Evolutionary conservation across 495 filamentous ascomycete genomes (phyloP).

Genomic region (Aspergillus cavernicola): DNA sequence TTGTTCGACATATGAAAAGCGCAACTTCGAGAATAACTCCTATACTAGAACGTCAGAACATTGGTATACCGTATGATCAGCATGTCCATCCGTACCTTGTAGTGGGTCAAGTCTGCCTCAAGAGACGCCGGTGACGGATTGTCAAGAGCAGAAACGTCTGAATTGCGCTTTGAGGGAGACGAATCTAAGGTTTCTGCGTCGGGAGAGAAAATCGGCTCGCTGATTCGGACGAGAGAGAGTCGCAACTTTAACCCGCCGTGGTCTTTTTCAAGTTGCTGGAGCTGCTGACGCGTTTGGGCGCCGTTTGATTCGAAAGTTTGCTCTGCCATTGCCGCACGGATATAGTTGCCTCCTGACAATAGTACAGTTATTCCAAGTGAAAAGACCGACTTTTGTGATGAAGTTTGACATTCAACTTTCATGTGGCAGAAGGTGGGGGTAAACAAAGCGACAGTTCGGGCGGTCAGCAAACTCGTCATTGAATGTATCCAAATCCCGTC

Average conservation of each 20-base stretch:
- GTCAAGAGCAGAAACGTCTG: constrained; percentile 68
- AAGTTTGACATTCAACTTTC: neutral
- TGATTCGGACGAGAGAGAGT: constrained; percentile 70
- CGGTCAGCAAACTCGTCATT: constrained; percentile 15
- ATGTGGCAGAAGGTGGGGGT: constrained; percentile 1
- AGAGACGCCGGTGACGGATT: constrained; percentile 70
- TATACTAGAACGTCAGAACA: constrained; percentile 19
- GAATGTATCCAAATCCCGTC: neutral
- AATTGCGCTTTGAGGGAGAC: constrained; percentile 52
- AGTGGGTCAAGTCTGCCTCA: constrained; percentile 82
- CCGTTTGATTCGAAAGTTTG: constrained; percentile 23
- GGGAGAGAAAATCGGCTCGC: constrained; percentile 62
- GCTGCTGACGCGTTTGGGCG: constrained; percentile 32
- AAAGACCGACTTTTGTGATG: too few species aligned
- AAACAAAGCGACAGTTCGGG: constrained; percentile 11
- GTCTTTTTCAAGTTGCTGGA: constrained; percentile 39
- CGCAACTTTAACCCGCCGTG: constrained; percentile 46
- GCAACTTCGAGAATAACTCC: constrained; percentile 93
- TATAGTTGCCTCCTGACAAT: too few species aligned
- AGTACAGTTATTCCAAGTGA: too few species aligned
- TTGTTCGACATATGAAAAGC: constrained; percentile 77
- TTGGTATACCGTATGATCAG: neutral
- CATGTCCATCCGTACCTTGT: constrained; percentile 50
- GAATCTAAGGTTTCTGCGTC: constrained; percentile 28
- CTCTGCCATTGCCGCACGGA: constrained; percentile 14